Evolutionary conservation across 306 rosid species (phyloP), one percentile per base, ranked within the genome.

Genomic region (Casuarina equisetifolia): DNA sequence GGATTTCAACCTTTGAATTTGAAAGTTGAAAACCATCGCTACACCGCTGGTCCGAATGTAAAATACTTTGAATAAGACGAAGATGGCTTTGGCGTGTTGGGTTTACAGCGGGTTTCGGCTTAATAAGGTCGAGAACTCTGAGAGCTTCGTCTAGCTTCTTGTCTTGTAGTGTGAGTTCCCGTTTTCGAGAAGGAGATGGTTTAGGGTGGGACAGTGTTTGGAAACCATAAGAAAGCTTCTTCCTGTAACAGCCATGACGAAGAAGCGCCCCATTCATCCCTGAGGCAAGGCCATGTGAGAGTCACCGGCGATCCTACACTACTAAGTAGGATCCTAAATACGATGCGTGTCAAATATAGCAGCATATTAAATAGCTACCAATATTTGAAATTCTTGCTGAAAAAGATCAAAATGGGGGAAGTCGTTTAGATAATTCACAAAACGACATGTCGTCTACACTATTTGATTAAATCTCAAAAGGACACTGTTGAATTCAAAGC

Each of bases 51-150:
- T 69, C 69, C 9, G 64, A 72, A 59, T 32, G 82, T 69, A 92
- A 58, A 74, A 85, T 73, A 81, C 73, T 86, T 72, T 85, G 88
- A 73, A 94, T 81, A 69, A 94, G 88, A 19, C 86, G 88, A 79
- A 90, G 93, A 84, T 91, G 97, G 62, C 76, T 82, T 71, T 72
- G 86, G 53, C 84, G 81, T 39, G 78, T 71, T 50, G 84, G 15
- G 71, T 70, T 12, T 78, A 4, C 58, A 63, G 57, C 66, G 76
- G 70, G 80, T 68, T 80, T 67, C 13, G 88, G 86, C 9, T 78
- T 70, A 45, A 90, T 77, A 74, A 90, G 82, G 72, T 90, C 84
- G 39, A 89, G 79, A 76, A 94, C 81, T 89, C 83, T 83, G 3
- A 77, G 79, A 15, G 96, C 88, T 43, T 82, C 85, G 9, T 71